phyloP scores from a whole-genome alignment of 305 asterid species.

The Solanum hybrid region DNA sequence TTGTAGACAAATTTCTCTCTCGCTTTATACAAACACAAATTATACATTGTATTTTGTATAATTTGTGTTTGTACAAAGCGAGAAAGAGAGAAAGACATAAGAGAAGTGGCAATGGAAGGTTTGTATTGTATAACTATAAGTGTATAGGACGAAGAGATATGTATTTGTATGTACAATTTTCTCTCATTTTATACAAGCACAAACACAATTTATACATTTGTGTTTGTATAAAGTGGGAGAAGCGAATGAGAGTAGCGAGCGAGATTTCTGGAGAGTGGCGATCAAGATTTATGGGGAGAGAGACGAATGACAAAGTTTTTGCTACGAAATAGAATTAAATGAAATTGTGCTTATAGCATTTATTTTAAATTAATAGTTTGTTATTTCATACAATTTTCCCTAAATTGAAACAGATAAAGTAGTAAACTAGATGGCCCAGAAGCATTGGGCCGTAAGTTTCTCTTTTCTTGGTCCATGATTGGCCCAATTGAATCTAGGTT shows the following conservation, averaged over 20 bases:
- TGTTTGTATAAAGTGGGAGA: background rate
- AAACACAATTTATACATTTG: too few relatives aligned
- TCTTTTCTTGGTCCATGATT: background rate
- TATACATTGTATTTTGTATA: background rate
- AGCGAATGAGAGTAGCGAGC: rapidly evolving
- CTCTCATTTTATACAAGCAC: background rate
- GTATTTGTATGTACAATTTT: too few relatives aligned
- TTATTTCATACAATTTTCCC: too few relatives aligned
- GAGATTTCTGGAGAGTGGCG: too few relatives aligned
- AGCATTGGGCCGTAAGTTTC: background rate
- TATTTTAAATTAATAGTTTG: too few relatives aligned
- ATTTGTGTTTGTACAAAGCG: background rate
- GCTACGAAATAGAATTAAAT: too few relatives aligned
- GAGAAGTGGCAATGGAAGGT: background rate
- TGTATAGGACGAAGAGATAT: background rate
- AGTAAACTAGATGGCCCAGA: background rate
- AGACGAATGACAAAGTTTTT: too few relatives aligned
- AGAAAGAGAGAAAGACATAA: background rate
- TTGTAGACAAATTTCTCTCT: too few relatives aligned
- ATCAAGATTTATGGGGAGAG: too few relatives aligned
- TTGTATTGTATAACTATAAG: background rate
- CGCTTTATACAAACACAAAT: background rate
- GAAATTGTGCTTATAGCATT: rapidly evolving
- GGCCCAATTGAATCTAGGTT: background rate
- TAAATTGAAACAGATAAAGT: background rate